Evolutionary conservation across 306 rosid genomes (phyloP).

Genomic region (Cajanus cajan): DNA sequence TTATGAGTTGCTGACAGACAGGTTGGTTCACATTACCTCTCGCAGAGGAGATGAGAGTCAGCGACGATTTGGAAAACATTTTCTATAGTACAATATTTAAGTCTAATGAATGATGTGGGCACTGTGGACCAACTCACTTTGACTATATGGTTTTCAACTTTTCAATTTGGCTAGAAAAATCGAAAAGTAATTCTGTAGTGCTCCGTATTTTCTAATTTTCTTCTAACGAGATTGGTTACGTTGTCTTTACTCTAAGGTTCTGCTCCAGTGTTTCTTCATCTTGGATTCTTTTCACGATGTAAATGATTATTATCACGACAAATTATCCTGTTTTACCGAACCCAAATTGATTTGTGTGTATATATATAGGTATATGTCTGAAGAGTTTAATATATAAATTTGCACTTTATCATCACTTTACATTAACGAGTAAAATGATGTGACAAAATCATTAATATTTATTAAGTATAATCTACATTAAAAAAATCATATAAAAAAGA

Average conservation of each 20-base stretch:
- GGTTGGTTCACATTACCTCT: constrained; percentile 34
- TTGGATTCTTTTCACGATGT: constrained; percentile 33
- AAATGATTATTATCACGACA: no score
- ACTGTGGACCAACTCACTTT: constrained; percentile 30
- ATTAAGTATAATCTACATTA: no score
- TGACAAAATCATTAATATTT: no score
- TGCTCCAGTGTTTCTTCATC: background rate
- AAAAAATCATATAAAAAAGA: background rate
- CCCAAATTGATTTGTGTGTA: no score
- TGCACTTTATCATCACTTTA: no score
- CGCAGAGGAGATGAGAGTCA: background rate
- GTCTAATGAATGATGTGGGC: constrained; percentile 10
- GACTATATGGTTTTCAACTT: constrained; percentile 2
- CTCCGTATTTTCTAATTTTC: background rate
- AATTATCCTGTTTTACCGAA: no score
- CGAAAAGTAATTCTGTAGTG: background rate
- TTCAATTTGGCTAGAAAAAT: background rate
- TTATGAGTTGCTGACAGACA: constrained; percentile 41
- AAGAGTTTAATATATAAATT: no score
- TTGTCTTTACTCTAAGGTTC: background rate
- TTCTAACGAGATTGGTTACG: background rate
- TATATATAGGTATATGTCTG: no score
- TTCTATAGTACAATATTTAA: constrained; percentile 19
- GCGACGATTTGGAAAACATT: background rate
- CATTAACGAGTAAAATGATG: no score